Percentiles rank a stretch among this genome's conserved stretches.
These are phyloP conservation scores for Aspergillus mulundensis DNA, from an alignment of 495 filamentous ascomycete genomes.

Conservation along the genomic window DNA sequence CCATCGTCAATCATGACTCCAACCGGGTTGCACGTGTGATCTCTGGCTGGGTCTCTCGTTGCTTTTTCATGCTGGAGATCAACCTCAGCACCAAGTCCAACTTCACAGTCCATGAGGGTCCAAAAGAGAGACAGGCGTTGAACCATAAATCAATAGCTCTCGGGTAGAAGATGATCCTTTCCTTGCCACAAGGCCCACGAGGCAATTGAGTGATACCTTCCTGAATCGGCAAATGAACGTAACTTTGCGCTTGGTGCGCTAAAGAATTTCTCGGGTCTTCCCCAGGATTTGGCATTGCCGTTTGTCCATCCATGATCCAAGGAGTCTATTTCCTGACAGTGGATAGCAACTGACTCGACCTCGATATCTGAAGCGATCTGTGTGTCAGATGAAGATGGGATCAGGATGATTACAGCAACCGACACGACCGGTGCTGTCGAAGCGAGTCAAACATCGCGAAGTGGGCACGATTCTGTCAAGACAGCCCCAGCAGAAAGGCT, in stretches of 20 bases:
- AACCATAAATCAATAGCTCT: background rate
- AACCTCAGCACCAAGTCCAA: background rate
- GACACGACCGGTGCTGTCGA: too few relatives aligned
- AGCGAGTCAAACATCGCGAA: background rate
- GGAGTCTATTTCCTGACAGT: background rate
- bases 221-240: background rate
- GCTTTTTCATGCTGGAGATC: background rate
- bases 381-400: too few relatives aligned
- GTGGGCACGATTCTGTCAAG: background rate
- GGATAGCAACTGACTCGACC: too few relatives aligned
- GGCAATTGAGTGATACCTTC: background rate
- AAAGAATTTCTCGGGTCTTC: background rate
- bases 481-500: background rate
- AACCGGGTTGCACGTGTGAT: background rate
- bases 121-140: background rate
- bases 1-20: background rate
- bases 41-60: background rate
- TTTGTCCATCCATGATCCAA: background rate
- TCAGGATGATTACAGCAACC: too few relatives aligned
- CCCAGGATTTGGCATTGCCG: background rate
- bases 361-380: too few relatives aligned
- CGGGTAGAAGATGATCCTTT: background rate
- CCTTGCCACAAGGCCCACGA: background rate
- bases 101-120: background rate
- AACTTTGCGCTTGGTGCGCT: background rate